phyloP scores from a whole-genome alignment of 2,329 filamentous ascomycete genomes.

The Cladorrhinum sp. region DNA sequence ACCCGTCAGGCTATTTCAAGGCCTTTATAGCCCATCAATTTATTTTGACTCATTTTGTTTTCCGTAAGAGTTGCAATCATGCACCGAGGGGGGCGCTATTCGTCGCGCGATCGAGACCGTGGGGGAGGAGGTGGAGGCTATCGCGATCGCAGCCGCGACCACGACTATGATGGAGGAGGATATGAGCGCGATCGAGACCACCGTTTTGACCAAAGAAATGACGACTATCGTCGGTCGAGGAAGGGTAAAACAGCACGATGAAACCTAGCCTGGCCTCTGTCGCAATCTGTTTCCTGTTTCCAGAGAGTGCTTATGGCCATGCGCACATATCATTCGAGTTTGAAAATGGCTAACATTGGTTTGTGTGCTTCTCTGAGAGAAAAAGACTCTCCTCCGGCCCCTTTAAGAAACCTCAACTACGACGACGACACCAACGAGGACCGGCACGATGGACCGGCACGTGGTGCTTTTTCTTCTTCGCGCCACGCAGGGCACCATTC shows the following conservation, averaged over 20 bases:
- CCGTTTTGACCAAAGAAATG: conserved; percentile 29
- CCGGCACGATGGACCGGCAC: neutral
- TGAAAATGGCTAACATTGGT: conserved; percentile 27
- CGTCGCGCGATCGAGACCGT: conserved; percentile 26
- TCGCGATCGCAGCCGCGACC: conserved; percentile 29
- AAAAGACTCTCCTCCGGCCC: conserved; percentile 20
- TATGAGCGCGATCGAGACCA: conserved; percentile 9
- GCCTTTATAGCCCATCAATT: neutral
- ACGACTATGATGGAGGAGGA: conserved; percentile 24
- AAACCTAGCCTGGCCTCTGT: conserved; percentile 14
- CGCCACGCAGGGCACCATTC: neutral
- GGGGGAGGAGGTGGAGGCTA: conserved; percentile 27
- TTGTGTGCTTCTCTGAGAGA: conserved; percentile 12
- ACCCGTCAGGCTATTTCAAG: too few species aligned
- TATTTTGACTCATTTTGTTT: neutral
- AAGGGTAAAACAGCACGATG: conserved; percentile 37
- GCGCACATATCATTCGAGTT: conserved; percentile 11
- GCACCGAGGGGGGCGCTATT: conserved; percentile 41
- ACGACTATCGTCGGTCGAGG: conserved; percentile 45
- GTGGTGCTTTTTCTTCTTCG: neutral
- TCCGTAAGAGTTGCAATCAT: conserved; percentile 32
- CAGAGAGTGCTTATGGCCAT: conserved; percentile 1
- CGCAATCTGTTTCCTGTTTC: conserved; percentile 12
- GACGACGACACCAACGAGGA: conserved; percentile 24
- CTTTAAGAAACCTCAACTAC: conserved; percentile 27